Evolutionary conservation across 2,329 filamentous ascomycete genomes (phyloP), one percentile per base, ranked within the genome.

Genomic region (Colletotrichum viniferum): DNA sequence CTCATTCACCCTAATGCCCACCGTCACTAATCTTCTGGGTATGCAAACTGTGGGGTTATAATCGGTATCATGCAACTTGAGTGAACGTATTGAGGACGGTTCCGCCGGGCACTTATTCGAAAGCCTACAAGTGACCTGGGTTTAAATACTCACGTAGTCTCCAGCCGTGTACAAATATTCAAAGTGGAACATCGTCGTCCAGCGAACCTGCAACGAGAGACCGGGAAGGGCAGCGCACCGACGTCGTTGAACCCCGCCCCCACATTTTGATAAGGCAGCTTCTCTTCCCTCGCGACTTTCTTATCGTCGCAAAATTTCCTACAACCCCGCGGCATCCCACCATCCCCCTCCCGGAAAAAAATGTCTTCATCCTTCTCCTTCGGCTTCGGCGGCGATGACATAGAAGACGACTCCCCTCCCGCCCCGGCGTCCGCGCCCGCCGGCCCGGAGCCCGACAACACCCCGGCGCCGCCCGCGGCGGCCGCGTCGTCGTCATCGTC

Each of bases 341-440:
- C 38, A 63, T 26, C 36, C 48, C 48, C 32, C 26, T 13, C 18
- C 21, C 16, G 5, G 28, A 32, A 16, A 61, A 28, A 43, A 30
- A 70, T n/a, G 12, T 70, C 76, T 69, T 83, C 84, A 87, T 85
- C 89, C 6, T 92, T 92, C 80, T 90, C 90, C 56, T 93, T 93
- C 79, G 88, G 88, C 21, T 93, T 93, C 80, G 86, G 87, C 18
- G 91, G 92, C 36, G 92, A 93, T 74, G 92, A 93, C 79, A 93
- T 93, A 86, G 90, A 92, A 77, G 86, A 87, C 34, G 84, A 87
- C 38, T 64, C 63, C 26, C 34, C 65, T 43, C 43, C 56, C 62
- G 73, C 43, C 32, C 26, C 69, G 83, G 83, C 34, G 83, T 26
- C 77, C 75, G 24, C 62, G 36, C 52, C 64, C 76, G 63, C 60